Conservation (phyloP, 495 filamentous ascomycete genomes). For the Astrothelium macrocarpum region DNA sequence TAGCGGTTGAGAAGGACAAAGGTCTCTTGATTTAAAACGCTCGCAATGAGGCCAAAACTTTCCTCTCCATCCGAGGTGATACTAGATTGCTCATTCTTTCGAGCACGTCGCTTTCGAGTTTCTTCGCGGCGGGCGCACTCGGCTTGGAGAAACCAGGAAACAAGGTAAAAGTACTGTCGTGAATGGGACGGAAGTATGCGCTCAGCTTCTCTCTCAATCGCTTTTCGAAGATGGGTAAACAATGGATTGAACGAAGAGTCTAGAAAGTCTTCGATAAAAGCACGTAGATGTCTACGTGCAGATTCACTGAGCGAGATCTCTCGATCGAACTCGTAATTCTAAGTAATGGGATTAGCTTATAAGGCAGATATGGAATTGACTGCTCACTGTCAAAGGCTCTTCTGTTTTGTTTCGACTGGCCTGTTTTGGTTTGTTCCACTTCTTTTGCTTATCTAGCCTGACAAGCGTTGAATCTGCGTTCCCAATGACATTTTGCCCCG, state of each 20-base stretch:
- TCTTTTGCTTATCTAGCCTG: constrained; percentile 88
- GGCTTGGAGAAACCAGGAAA: constrained; percentile 89
- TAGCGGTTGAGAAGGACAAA: constrained; percentile 77
- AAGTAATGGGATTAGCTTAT: neutral
- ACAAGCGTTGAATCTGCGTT: constrained; percentile 60
- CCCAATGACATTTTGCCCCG: constrained; percentile 73
- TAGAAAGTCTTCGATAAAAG: constrained; percentile 87
- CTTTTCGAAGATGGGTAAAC: constrained; percentile 74
- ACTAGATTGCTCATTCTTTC: constrained; percentile 24
- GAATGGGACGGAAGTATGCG: constrained; percentile 61
- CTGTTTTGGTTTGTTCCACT: constrained; percentile 69
- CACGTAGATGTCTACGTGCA: constrained; percentile 61
- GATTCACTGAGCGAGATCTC: constrained; percentile 53
- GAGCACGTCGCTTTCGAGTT: constrained; percentile 33
- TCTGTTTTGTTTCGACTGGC: constrained; percentile 50
- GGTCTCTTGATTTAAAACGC: constrained; percentile 83
- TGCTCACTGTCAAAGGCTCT: constrained; percentile 27
- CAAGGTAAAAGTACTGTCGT: constrained; percentile 82
- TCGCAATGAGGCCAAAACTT: constrained; percentile 76
- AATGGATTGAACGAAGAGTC: constrained; percentile 95
- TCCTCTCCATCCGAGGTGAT: constrained; percentile 46
- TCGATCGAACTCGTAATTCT: constrained; percentile 60
- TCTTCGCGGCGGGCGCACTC: constrained; percentile 64
- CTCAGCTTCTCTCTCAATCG: constrained; percentile 84
- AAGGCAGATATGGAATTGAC: neutral